phyloP scores from a whole-genome alignment of 2,329 filamentous ascomycete genomes.

The Pyrenophora tritici-repentis region DNA sequence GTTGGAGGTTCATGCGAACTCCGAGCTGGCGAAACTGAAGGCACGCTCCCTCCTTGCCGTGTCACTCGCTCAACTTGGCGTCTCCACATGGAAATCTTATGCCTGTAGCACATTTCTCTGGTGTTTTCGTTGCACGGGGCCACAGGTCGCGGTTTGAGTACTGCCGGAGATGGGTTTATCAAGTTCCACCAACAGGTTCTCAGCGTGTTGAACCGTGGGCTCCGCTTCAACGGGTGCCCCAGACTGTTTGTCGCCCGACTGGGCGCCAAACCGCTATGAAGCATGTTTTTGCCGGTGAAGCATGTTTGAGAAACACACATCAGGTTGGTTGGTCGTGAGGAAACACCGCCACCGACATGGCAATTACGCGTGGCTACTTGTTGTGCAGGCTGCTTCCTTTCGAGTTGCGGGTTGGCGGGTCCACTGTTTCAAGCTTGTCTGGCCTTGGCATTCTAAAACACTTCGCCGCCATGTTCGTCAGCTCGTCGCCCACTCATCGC shows the following conservation, averaged over 20 bases:
- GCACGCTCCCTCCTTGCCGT: too few relatives aligned
- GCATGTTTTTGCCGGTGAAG: conserved; percentile 6
- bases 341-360: conserved; percentile 9
- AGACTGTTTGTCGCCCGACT: conserved; percentile 10
- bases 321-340: conserved; percentile 8
- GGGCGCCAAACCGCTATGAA: conserved; percentile 11
- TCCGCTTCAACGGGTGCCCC: conserved; percentile 1
- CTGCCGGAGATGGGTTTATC: not conserved
- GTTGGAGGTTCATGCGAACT: too few relatives aligned
- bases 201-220: conserved; percentile 14
- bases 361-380: conserved; percentile 33
- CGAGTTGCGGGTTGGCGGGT: conserved; percentile 14
- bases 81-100: too few relatives aligned
- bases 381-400: conserved; percentile 8
- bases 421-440: conserved; percentile 30
- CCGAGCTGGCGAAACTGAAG: too few relatives aligned
- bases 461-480: conserved; percentile 23
- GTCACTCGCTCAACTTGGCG: too few relatives aligned
- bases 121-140: too few relatives aligned
- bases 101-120: too few relatives aligned
- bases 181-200: not conserved
- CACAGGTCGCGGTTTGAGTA: not conserved
- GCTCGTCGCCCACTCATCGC: conserved; percentile 15
- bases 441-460: conserved; percentile 36
- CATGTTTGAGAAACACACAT: conserved; percentile 9